These are phyloP conservation scores for Chrysopogon serrulatus DNA, from an alignment of 176 grass and related monocot species.

Conservation along the genomic window DNA sequence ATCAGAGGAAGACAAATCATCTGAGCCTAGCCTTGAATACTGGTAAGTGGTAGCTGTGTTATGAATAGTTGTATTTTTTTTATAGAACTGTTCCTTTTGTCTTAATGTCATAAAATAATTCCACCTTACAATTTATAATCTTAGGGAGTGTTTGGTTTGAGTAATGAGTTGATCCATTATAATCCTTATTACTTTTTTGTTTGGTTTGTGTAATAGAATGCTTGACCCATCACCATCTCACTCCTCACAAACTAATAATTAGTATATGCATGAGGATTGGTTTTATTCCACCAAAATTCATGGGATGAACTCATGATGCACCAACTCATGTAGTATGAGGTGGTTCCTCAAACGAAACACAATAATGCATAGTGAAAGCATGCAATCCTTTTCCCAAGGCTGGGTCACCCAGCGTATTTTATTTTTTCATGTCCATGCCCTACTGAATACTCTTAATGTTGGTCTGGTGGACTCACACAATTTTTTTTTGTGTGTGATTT, in stretches of 20 bases:
- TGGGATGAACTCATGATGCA: neutral
- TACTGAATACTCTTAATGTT: neutral
- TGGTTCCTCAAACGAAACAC: neutral
- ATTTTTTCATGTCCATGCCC: neutral
- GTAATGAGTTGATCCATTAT: neutral
- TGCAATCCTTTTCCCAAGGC: neutral
- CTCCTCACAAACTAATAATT: neutral
- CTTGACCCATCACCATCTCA: neutral
- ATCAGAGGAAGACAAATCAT: constrained; percentile 97
- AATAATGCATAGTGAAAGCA: neutral
- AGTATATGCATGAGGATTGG: neutral
- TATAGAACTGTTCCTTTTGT: neutral
- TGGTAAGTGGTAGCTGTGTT: constrained; percentile 85
- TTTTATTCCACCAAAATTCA: neutral
- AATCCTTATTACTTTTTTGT: neutral
- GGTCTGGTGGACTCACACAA: neutral
- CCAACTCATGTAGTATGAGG: neutral
- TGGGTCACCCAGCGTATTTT: neutral
- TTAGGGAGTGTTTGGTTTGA: neutral
- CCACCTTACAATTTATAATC: constrained; percentile 5
- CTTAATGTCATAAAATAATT: neutral
- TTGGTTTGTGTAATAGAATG: neutral
- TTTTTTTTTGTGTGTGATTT: neutral
- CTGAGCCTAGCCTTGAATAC: constrained; percentile 97
- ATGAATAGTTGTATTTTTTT: constrained; percentile 19